A percentile compares a stretch with the other conserved stretches of the same genome.
Evolutionary conservation across 1,139 yeast species (phyloP).

Genomic region (Spencermartinsiella ligniputridi): DNA sequence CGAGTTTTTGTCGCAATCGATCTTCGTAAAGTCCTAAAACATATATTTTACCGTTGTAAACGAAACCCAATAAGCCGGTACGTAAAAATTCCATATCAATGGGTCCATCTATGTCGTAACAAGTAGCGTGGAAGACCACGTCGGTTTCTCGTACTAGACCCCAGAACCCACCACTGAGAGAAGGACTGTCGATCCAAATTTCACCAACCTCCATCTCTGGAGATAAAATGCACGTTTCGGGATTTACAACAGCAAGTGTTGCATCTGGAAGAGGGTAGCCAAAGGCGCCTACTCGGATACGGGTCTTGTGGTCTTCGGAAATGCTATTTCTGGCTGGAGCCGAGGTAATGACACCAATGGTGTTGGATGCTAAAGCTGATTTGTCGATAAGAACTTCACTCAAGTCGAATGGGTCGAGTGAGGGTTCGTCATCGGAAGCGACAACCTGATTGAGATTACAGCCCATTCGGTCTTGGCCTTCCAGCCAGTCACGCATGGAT

Average conservation of each 20-base stretch:
- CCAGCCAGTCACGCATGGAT: conserved; percentile 83
- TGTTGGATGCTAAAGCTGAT: conserved; percentile 72
- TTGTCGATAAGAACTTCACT: conserved; percentile 77
- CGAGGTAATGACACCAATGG: conserved; percentile 66
- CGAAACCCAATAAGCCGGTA: conserved; percentile 87
- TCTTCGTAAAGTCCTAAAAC: conserved; percentile 90
- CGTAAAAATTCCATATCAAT: conserved; percentile 77
- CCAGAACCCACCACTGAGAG: conserved; percentile 85
- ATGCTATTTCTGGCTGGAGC: conserved; percentile 40
- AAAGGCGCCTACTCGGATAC: conserved; percentile 77
- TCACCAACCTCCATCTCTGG: conserved; percentile 86
- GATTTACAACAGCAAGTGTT: conserved; percentile 87
- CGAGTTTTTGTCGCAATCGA: conserved; percentile 61
- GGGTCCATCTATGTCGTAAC: conserved; percentile 63
- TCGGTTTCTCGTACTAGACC: conserved; percentile 67
- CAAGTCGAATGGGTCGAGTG: conserved; percentile 43
- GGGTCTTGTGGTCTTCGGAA: conserved; percentile 44
- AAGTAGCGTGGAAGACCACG: conserved; percentile 75
- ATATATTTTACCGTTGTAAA: conserved; percentile 80
- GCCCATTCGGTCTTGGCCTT: conserved; percentile 55
- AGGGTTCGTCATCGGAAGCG: conserved; percentile 33
- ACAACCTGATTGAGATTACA: conserved; percentile 23
- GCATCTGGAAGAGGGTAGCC: conserved; percentile 95
- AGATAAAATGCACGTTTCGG: conserved; percentile 71
- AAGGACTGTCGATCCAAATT: conserved; percentile 92